A percentile compares a stretch with the other conserved stretches of the same genome.
Conservation (phyloP, 768 basidiomycete species). For the Suillus fuscotomentosus region DNA sequence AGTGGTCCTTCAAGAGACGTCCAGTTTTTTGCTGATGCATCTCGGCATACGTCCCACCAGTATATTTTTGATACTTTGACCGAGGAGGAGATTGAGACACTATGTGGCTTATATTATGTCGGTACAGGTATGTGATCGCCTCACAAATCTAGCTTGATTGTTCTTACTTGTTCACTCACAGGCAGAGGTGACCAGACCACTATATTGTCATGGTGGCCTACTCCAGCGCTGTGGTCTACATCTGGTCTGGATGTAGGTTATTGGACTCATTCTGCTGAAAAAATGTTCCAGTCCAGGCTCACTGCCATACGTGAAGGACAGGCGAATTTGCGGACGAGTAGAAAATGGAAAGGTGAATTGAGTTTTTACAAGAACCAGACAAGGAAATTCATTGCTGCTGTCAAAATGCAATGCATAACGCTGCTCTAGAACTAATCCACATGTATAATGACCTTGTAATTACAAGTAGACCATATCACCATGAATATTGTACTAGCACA, state of each 20-base stretch:
- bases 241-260: background rate
- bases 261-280: background rate
- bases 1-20: background rate
- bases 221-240: background rate
- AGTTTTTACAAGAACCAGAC: too few relatives aligned
- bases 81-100: background rate
- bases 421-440: too few relatives aligned
- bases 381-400: too few relatives aligned
- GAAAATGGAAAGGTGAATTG: too few relatives aligned
- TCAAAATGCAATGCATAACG: too few relatives aligned
- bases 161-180: background rate
- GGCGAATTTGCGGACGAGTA: background rate
- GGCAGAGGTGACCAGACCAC: background rate
- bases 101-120: background rate
- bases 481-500: too few relatives aligned
- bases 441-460: too few relatives aligned
- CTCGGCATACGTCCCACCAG: background rate
- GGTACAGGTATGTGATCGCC: background rate
- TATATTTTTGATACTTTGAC: background rate
- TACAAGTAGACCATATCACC: too few relatives aligned
- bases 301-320: background rate
- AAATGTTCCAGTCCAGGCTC: background rate
- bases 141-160: background rate
- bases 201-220: background rate
- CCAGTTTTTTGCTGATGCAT: background rate